Conservation (phyloP, 495 filamentous ascomycete species). For the Glonium stellatum region DNA sequence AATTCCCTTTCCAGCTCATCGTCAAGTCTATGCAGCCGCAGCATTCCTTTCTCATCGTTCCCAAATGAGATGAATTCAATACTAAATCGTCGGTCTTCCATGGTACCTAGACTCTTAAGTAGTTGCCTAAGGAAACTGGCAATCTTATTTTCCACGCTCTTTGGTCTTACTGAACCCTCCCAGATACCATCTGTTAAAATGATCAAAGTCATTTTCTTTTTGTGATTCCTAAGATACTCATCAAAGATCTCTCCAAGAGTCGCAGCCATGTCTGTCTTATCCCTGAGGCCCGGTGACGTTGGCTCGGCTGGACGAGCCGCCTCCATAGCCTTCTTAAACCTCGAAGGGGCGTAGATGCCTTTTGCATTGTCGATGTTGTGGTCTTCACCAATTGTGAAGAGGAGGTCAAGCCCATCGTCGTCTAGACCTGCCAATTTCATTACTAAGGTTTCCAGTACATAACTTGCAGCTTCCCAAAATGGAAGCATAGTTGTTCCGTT, state of each 20-base stretch:
- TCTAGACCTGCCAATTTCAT: slow-evolving; percentile 30
- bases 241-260: too few relatives aligned
- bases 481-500: slow-evolving; percentile 21
- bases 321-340: too few relatives aligned
- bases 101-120: background rate
- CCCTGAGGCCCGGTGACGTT: too few relatives aligned
- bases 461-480: slow-evolving; percentile 28
- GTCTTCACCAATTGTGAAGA: slow-evolving; percentile 18
- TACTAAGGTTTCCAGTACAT: slow-evolving; percentile 26
- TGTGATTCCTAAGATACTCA: background rate
- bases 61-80: slow-evolving; percentile 37
- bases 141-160: slow-evolving; percentile 13
- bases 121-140: background rate
- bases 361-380: slow-evolving; percentile 4
- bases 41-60: slow-evolving; percentile 18
- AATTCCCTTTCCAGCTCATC: slow-evolving; percentile 26
- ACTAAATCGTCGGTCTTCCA: slow-evolving; percentile 25
- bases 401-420: slow-evolving; percentile 31
- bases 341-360: too few relatives aligned
- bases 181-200: slow-evolving; percentile 36
- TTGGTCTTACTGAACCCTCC: slow-evolving; percentile 19
- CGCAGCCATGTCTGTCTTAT: too few relatives aligned
- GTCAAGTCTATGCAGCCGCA: slow-evolving; percentile 32
- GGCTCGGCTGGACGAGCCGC: too few relatives aligned
- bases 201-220: slow-evolving; percentile 27